Evolutionary conservation across 768 basidiomycete species (phyloP), one percentile per base, ranked within the genome.

Genomic region (Amanita thiersii): DNA sequence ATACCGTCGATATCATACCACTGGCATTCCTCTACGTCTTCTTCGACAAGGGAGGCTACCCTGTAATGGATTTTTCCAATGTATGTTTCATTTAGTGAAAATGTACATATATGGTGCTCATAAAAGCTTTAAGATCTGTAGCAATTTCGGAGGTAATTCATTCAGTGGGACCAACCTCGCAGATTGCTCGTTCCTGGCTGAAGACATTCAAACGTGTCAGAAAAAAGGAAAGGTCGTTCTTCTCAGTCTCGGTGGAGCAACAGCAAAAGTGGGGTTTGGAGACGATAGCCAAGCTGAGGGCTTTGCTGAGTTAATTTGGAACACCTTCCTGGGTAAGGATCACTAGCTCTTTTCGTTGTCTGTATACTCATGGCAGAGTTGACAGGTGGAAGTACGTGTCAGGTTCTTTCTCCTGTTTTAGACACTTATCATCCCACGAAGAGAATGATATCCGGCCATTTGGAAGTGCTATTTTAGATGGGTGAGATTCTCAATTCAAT

Each of bases 281-380:
- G 72, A 66, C 45, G 76, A 75, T 40, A 55, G 65, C 0, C 66
- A 79, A 48, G 83, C 75, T 5, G 46, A 53, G 5, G 54, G 56
- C 8, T 83, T 81, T 47, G 82, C 77, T 1, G 59, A 73, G 39
- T 70, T 69, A 0, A 71, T 86, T 39, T 86, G 84, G 84, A 65
- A 81, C 52, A 51, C 78, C 43, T 84, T 86, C 59, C 66, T 86
- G 28, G 84, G 81, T 62, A 42, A 26, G 61, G 43, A 2, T 18
- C 14, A 9, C 11, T 31, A 31, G 8, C n/a, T 26, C 37, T 10
- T 18, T 42, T 11, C 15, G 25, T 14, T 33, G n/a, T n/a, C n/a
- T n/a, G 19, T 42, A 21, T 12, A 11, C 9, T 20, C 36, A 19
- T 33, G 15, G 28, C 24, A 25, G 29, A 26, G 37, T 12, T 12